Evolutionary conservation across 345 rosid genomes (phyloP).

Genomic region (Salix dunnii): DNA sequence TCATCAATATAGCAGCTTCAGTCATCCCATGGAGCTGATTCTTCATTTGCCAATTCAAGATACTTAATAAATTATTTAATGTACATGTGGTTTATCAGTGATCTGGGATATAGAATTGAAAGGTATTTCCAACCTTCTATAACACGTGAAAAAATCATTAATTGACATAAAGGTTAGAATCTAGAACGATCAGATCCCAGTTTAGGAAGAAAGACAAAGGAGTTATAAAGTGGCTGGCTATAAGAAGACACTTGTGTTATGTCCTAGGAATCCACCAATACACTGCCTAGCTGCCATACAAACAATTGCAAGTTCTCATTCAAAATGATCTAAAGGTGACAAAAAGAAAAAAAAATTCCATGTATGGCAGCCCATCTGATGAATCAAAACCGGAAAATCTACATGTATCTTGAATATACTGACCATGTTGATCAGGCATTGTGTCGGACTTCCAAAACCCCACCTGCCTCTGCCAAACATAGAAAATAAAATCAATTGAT

Average conservation of each 20-base stretch:
- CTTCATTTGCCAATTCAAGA: neutral
- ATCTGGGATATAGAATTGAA: neutral
- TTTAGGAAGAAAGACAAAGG: neutral
- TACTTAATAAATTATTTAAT: neutral
- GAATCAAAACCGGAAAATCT: neutral
- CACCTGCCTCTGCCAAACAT: conserved; percentile 37
- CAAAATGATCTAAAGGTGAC: neutral
- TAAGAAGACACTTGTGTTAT: neutral
- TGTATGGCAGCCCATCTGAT: neutral
- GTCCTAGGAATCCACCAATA: neutral
- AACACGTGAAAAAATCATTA: neutral
- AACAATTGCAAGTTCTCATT: neutral
- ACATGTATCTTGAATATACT: conserved; percentile 17
- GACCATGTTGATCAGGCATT: conserved; percentile 34
- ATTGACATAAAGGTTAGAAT: neutral
- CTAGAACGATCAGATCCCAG: neutral
- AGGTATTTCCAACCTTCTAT: neutral
- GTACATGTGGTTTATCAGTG: neutral
- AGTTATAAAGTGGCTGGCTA: neutral
- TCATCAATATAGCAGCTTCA: neutral
- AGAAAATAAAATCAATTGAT: conserved; percentile 14
- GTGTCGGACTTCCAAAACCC: conserved; percentile 46
- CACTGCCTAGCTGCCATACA: neutral
- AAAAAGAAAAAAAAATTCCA: neutral
- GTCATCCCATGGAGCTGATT: neutral